Conservation (phyloP, 345 rosid species). For the Salix arbutifolia region DNA sequence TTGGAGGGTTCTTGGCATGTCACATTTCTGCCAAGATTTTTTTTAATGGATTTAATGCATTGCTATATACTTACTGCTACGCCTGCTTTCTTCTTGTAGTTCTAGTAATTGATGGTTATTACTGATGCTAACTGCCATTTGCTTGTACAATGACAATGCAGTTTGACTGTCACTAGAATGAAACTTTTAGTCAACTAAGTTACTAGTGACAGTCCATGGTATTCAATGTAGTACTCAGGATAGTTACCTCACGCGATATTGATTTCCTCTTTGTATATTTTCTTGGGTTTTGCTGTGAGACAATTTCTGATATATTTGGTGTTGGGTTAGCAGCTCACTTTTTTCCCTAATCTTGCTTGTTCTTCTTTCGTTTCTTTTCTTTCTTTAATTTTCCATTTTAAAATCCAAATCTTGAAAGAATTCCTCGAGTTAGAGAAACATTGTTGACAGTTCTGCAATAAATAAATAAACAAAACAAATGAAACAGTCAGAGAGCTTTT, state of each 20-base stretch:
- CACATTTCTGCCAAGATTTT: too few relatives aligned
- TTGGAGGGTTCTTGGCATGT: too few relatives aligned
- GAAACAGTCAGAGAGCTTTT: background rate
- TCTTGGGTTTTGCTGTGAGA: background rate
- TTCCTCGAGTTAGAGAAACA: background rate
- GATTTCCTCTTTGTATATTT: background rate
- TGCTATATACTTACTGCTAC: too few relatives aligned
- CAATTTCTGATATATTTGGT: background rate
- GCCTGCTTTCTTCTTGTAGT: too few relatives aligned
- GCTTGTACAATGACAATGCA: background rate
- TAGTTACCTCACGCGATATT: background rate
- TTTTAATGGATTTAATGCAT: too few relatives aligned
- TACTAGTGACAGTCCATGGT: background rate
- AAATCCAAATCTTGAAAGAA: background rate
- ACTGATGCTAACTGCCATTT: background rate
- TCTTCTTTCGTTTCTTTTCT: background rate
- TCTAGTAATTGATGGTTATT: background rate
- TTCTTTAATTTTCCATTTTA: too few relatives aligned
- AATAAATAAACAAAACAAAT: background rate
- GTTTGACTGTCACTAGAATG: background rate
- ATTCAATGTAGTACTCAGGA: background rate
- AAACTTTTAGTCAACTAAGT: background rate
- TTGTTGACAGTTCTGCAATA: background rate
- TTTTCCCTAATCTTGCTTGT: background rate
- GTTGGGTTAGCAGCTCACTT: background rate